Base-by-base conservation (phyloP, 495 filamentous ascomycete genomes). In the Opeltia flavorubescens region DNA sequence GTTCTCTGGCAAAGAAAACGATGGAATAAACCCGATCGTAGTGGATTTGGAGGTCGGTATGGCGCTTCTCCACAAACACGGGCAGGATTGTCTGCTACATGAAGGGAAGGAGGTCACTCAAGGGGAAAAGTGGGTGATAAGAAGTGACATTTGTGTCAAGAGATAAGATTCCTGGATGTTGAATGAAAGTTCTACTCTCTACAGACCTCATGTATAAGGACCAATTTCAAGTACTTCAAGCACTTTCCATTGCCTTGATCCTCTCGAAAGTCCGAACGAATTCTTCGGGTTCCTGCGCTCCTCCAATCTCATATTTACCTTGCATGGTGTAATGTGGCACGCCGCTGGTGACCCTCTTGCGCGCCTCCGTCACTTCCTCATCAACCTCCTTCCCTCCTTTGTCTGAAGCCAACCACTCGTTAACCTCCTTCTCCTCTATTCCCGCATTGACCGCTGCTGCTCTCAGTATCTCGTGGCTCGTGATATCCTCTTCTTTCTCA, bases 71-170 rank as follows among this genome's bases (percentile, higher is more conserved):
- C 89, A 96, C 66, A 84, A 81, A 28, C 89, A 96, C 63, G 89
- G 89, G 1, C 74, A 85, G 50, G 78, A 84, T 39, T 95, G 89
- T 62, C 76, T 95, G 71, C 62, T 95, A 43, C 89, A 95, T 64
- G 88, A 96, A 61, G 87, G 87, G 6, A 71, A 69, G 49, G 75
- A 91, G 54, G 89, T 95, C 0, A 74, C 60, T 0, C 68, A 71
- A 34, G 89, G 89, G 12, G 87, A 94, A 61, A 95, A 95, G 60
- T 95, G 89, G 89, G 80, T 96, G 44, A 71, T 95, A 43, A 68
- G 89, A 46, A 94, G 81, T 43, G 89, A 95, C 69, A 62, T 95
- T 46, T 87, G 87, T 54, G 78, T 94, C 17, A 74, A 58, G 54
- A 66, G 69, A 48, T 82, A 28, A 27, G 4, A 13, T 5, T 20